Conservation (phyloP, 2,329 filamentous ascomycete genomes). For the Claviceps sp. region DNA sequence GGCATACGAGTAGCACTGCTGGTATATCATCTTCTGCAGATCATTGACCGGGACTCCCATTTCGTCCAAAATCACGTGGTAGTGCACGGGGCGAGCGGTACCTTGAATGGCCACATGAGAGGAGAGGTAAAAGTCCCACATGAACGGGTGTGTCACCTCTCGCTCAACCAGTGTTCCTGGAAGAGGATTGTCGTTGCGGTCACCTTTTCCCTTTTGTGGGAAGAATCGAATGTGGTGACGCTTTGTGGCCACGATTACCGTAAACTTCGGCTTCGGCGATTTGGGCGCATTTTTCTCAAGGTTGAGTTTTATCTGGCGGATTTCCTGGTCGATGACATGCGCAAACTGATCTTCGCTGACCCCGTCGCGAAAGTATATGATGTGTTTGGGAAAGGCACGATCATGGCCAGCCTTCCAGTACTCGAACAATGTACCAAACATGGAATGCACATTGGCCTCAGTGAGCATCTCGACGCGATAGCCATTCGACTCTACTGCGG, state of each 20-base stretch:
- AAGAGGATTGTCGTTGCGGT: conserved; percentile 68
- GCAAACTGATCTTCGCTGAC: conserved; percentile 78
- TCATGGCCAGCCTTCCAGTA: conserved; percentile 50
- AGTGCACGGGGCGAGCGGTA: conserved; percentile 83
- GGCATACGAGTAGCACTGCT: conserved; percentile 88
- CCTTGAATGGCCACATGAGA: conserved; percentile 72
- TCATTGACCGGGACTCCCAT: conserved; percentile 50
- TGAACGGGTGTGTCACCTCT: conserved; percentile 81
- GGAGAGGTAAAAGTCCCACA: conserved; percentile 70
- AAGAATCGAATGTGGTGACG: conserved; percentile 92
- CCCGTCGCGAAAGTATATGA: conserved; percentile 90
- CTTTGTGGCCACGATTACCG: conserved; percentile 82
- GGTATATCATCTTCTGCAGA: conserved; percentile 80
- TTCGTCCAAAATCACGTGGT: conserved; percentile 80
- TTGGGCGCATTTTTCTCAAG: conserved; percentile 30
- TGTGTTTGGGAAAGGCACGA: conserved; percentile 41
- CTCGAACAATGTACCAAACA: conserved; percentile 50
- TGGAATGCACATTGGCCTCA: conserved; percentile 46
- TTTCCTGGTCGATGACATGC: conserved; percentile 67
- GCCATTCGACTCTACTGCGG: conserved; percentile 71
- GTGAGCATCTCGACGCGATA: conserved; percentile 68
- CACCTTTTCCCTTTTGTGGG: conserved; percentile 46
- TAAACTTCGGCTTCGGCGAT: conserved; percentile 48
- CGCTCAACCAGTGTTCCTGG: conserved; percentile 80
- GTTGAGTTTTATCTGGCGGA: conserved; percentile 52